Conservation (phyloP, 352 stramenopile genomes). For the Globisporangium parvum region DNA sequence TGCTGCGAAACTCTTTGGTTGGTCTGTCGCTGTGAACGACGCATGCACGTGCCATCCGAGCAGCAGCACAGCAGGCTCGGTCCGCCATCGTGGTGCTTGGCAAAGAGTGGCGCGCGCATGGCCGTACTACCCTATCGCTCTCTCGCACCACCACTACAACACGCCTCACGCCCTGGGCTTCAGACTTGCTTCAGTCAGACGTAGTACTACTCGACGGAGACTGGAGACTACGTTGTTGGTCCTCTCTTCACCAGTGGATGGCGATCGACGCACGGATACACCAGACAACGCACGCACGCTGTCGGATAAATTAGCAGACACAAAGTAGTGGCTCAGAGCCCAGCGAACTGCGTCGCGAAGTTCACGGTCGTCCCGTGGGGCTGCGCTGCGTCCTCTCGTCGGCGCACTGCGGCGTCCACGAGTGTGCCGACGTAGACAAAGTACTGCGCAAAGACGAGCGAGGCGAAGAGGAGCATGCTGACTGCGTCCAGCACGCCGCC, state of each 20-base stretch:
- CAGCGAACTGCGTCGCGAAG: conserved; percentile 1
- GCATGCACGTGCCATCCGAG: neutral
- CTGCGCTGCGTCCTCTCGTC: neutral
- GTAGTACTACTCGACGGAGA: too few species aligned
- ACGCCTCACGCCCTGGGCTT: too few species aligned
- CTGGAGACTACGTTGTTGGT: too few species aligned
- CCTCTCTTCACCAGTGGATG: too few species aligned
- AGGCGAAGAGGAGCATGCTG: conserved; percentile 88
- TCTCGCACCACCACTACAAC: neutral
- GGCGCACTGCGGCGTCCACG: neutral
- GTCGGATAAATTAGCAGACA: neutral
- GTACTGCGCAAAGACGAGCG: conserved; percentile 40
- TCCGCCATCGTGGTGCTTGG: neutral
- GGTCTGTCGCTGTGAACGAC: neutral
- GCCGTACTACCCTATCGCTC: neutral
- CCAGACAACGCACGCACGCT: neutral
- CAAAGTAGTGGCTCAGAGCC: neutral
- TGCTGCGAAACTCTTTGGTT: conserved; percentile 62
- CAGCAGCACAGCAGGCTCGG: neutral
- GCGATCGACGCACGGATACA: too few species aligned
- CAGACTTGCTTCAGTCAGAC: too few species aligned
- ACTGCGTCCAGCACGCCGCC: conserved; percentile 89
- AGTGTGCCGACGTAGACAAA: conserved; percentile 29
- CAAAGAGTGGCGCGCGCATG: neutral
- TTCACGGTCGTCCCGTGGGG: neutral